Evolutionary conservation across 2,329 filamentous ascomycete species (phyloP).

Genomic region (Diplodia sapinea): DNA sequence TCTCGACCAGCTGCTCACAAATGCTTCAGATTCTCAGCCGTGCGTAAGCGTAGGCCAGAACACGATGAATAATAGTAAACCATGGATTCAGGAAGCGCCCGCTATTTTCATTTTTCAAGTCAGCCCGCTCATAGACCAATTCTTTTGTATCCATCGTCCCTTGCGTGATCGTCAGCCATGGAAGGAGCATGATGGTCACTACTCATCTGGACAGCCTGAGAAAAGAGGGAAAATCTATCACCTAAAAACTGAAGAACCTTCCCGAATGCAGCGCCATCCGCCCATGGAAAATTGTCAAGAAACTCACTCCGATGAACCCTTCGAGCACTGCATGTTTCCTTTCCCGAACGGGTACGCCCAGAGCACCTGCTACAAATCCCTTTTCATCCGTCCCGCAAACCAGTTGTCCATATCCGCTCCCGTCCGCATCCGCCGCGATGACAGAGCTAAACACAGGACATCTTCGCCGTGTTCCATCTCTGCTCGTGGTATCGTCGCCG

Average conservation of each 20-base stretch:
- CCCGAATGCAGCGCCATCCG: constrained; percentile 32
- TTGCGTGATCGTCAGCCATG: constrained; percentile 22
- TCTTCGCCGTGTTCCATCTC: constrained; percentile 7
- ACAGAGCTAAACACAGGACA: constrained; percentile 5
- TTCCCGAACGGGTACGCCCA: constrained; percentile 27
- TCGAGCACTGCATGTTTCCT: constrained; percentile 30
- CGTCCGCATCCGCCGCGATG: constrained; percentile 6
- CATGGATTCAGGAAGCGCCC: neutral
- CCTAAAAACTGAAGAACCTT: constrained; percentile 30
- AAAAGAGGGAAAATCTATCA: constrained; percentile 30
- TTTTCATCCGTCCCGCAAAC: constrained; percentile 23
- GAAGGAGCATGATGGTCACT: constrained; percentile 12
- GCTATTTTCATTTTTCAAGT: neutral
- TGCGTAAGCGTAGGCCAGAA: neutral
- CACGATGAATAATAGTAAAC: constrained; percentile 11
- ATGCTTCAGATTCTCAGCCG: constrained; percentile 3
- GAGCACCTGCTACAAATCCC: constrained; percentile 29
- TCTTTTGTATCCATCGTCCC: constrained; percentile 14
- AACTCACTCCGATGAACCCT: constrained; percentile 27
- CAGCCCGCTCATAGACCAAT: constrained; percentile 5
- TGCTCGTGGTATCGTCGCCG: constrained; percentile 12
- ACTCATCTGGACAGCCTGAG: constrained; percentile 22
- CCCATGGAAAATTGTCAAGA: constrained; percentile 30
- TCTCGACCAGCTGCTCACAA: constrained; percentile 25
- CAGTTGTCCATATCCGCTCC: constrained; percentile 23